Percentiles rank a stretch among this genome's conserved stretches.
Conservation (phyloP, 257 asterid species). For the Gentiana straminea region DNA sequence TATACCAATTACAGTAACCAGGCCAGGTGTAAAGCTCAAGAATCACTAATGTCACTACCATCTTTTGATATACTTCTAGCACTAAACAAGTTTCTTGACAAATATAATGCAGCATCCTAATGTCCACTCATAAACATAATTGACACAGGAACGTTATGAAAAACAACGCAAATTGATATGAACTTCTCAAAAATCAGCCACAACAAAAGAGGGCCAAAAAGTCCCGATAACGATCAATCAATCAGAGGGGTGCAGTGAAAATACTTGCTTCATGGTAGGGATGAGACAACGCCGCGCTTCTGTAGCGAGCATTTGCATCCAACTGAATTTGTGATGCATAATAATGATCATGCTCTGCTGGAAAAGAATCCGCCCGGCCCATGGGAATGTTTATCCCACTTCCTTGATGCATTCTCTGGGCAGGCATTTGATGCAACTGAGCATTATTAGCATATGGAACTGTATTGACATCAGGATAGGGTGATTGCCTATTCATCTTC, state of each 20-base stretch:
- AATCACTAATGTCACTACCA: too few species aligned
- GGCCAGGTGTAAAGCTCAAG: too few species aligned
- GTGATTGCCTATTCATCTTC: constrained; percentile 11
- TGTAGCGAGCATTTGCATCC: constrained; percentile 1
- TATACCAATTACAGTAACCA: too few species aligned
- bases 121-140: too few species aligned
- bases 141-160: too few species aligned
- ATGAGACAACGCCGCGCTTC: constrained; percentile 1
- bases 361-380: constrained; percentile 9
- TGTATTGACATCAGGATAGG: constrained; percentile 7
- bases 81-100: too few species aligned
- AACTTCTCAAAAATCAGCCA: not conserved
- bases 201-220: not conserved
- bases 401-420: constrained; percentile 7
- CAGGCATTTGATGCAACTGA: constrained; percentile 4
- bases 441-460: constrained; percentile 2
- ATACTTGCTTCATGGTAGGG: constrained; percentile 12
- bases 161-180: too few species aligned
- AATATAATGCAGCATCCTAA: too few species aligned
- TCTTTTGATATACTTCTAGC: too few species aligned
- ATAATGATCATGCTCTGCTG: constrained; percentile 3
- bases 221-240: not conserved
- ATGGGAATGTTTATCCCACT: constrained; percentile 4
- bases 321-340: constrained; percentile 1
- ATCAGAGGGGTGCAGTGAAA: not conserved